These are phyloP conservation scores for Rhinocladiella mackenziei DNA, from an alignment of 2,329 filamentous ascomycete genomes.

Conservation along the genomic window DNA sequence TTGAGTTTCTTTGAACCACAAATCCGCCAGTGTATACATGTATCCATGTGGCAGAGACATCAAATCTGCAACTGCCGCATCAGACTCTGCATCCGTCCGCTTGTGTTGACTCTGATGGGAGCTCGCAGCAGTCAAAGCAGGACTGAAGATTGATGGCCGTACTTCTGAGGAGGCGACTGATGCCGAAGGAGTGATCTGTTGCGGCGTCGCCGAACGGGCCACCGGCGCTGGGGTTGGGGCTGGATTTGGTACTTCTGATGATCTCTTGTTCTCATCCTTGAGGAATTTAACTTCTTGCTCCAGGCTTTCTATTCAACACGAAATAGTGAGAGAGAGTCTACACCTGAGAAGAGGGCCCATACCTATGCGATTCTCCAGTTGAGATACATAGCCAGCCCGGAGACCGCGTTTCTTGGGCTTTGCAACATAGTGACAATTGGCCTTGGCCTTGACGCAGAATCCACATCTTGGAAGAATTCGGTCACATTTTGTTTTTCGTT, in stretches of 20 bases:
- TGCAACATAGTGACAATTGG: constrained; percentile 28
- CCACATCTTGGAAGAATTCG: constrained; percentile 30
- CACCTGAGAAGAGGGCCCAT: constrained; percentile 5
- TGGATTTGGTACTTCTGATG: constrained; percentile 3
- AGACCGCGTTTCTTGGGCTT: constrained; percentile 32
- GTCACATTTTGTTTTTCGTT: constrained; percentile 33
- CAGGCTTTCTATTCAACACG: constrained; percentile 22
- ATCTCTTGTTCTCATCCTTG: constrained; percentile 15
- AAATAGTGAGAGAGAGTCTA: constrained; percentile 3
- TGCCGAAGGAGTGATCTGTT: constrained; percentile 10
- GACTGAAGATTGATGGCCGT: constrained; percentile 9
- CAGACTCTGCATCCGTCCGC: constrained; percentile 10
- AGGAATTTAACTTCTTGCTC: constrained; percentile 28
- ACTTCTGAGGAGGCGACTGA: constrained; percentile 5
- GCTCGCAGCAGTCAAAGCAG: constrained; percentile 5
- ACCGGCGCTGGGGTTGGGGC: neutral
- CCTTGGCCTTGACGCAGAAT: constrained; percentile 30
- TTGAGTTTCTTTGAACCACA: constrained; percentile 39
- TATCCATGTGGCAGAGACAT: constrained; percentile 23
- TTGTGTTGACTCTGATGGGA: neutral
- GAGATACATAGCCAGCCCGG: constrained; percentile 39
- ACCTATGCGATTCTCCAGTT: constrained; percentile 38
- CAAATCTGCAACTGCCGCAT: constrained; percentile 26
- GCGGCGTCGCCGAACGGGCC: constrained; percentile 16
- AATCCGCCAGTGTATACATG: constrained; percentile 30